These are phyloP conservation scores for Alternaria brassicae DNA, from an alignment of 2,329 filamentous ascomycete genomes.

Conservation along the genomic window DNA sequence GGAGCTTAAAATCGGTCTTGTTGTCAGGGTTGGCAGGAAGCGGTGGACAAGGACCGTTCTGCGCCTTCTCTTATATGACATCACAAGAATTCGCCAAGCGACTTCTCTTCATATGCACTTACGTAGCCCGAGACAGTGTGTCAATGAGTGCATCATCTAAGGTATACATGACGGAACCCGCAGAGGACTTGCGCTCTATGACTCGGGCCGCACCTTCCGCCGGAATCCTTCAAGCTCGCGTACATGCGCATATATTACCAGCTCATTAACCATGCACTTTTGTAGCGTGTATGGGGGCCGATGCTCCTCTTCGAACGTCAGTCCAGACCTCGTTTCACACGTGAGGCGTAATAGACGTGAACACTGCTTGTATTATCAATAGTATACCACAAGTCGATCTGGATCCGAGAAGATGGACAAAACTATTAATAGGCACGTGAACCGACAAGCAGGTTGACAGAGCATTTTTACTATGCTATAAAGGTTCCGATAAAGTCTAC, in stretches of 20 bases:
- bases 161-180: background rate
- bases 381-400: background rate
- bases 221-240: background rate
- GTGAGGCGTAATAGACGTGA: background rate
- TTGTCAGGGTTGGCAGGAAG: background rate
- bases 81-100: background rate
- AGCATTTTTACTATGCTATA: background rate
- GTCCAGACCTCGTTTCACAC: background rate
- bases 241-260: background rate
- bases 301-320: background rate
- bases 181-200: background rate
- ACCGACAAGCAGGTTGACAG: background rate
- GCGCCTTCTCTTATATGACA: background rate
- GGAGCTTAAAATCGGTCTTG: background rate
- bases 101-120: no score
- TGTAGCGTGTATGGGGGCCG: constrained; percentile 1
- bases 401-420: background rate
- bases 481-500: background rate
- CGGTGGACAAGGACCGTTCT: no score
- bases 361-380: background rate
- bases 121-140: background rate
- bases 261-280: background rate
- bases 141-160: background rate
- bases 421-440: background rate
- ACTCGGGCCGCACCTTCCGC: background rate